Conservation (phyloP, 2,329 filamentous ascomycete species). For the Colletotrichum chrysophilum region DNA sequence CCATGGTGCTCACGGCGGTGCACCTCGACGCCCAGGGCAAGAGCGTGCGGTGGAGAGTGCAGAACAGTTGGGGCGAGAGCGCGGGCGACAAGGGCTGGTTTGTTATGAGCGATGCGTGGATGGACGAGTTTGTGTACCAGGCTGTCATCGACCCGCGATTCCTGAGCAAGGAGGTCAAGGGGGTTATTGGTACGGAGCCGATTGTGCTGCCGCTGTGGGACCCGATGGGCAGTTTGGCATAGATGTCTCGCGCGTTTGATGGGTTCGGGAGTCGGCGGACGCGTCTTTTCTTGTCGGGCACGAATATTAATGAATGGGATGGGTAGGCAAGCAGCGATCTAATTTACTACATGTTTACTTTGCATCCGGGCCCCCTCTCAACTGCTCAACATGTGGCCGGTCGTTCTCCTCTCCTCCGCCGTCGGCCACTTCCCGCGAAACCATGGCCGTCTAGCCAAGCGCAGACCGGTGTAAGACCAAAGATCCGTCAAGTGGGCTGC, state of each 20-base stretch:
- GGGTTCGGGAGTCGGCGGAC: neutral
- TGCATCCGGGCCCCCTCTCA: neutral
- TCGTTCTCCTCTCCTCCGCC: neutral
- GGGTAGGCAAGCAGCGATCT: neutral
- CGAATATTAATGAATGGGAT: neutral
- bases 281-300: neutral
- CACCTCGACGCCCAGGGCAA: conserved; percentile 71
- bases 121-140: conserved; percentile 85
- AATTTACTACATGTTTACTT: neutral
- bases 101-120: conserved; percentile 84
- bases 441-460: neutral
- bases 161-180: conserved; percentile 67
- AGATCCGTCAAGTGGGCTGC: neutral
- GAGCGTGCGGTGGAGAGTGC: conserved; percentile 80
- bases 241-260: neutral
- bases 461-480: neutral
- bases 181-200: conserved; percentile 74
- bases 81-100: conserved; percentile 83
- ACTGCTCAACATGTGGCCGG: neutral
- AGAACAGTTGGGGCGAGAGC: conserved; percentile 81
- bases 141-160: conserved; percentile 80
- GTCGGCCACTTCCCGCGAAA: neutral
- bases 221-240: conserved; percentile 78
- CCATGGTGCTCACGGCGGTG: conserved; percentile 89
- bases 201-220: conserved; percentile 79